Evolutionary conservation across 179 eudicot species (phyloP).

Genomic region (Corrigiola litoralis): DNA sequence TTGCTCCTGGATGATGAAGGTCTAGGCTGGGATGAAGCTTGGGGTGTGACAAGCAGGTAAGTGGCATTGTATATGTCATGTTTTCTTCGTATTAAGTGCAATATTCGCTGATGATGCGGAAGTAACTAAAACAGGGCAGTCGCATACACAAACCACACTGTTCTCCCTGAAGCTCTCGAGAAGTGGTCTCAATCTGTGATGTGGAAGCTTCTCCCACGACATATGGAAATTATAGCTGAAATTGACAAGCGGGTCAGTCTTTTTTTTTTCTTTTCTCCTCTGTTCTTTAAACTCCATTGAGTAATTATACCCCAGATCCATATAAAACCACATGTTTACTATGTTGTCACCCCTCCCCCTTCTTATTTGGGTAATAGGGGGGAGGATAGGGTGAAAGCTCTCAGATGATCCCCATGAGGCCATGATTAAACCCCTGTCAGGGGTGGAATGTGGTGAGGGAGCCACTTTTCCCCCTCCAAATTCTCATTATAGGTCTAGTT

Average conservation of each 20-base stretch:
- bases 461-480: no score
- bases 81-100: not conserved
- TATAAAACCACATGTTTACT: not conserved
- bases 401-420: no score
- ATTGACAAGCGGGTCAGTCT: constrained; percentile 77
- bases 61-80: not conserved
- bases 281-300: not conserved
- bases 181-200: constrained; percentile 96
- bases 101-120: not conserved
- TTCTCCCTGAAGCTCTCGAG: constrained; percentile 97
- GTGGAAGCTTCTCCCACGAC: constrained; percentile 99
- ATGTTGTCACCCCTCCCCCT: no score
- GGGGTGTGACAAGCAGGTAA: constrained; percentile 79
- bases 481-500: no score
- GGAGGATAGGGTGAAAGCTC: no score
- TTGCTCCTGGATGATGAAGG: constrained; percentile 91
- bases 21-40: constrained; percentile 99
- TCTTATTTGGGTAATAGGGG: no score
- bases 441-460: no score
- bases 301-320: not conserved
- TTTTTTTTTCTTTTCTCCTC: constrained; percentile 2
- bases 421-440: no score
- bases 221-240: constrained; percentile 95
- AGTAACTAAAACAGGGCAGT: constrained; percentile 60
- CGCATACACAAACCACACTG: constrained; percentile 98